A percentile compares a stretch with the other conserved stretches of the same genome.
Evolutionary conservation across 805 yeast genomes (phyloP).

Genomic region (Ascoidea tarda): DNA sequence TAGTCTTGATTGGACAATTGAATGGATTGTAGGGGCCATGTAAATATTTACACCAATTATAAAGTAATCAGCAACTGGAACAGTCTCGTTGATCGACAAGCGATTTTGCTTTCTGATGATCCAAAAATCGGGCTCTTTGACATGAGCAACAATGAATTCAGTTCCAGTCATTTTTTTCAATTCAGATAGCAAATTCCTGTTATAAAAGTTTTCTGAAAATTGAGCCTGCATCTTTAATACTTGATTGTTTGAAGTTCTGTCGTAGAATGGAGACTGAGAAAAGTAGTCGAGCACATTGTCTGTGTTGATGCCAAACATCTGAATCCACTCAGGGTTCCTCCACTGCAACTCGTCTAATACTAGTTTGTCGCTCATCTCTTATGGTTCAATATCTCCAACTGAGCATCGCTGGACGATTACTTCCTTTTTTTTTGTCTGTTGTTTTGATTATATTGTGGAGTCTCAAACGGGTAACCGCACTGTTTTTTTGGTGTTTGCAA

Average conservation of each 20-base stretch:
- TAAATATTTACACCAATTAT: slow-evolving; percentile 86
- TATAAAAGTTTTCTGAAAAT: slow-evolving; percentile 39
- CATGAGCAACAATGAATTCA: slow-evolving; percentile 65
- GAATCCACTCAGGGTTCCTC: slow-evolving; percentile 97
- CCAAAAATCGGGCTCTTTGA: slow-evolving; percentile 90
- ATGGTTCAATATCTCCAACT: too few species aligned
- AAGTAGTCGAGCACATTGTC: slow-evolving; percentile 90
- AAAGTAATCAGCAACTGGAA: slow-evolving; percentile 63
- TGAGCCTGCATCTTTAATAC: slow-evolving; percentile 92
- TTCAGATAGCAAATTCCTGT: slow-evolving; percentile 33
- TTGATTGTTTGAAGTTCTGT: slow-evolving; percentile 87
- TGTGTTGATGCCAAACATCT: slow-evolving; percentile 70
- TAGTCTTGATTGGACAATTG: slow-evolving; percentile 59
- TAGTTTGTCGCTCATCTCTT: slow-evolving; percentile 5
- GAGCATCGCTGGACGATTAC: too few species aligned
- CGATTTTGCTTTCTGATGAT: slow-evolving; percentile 73
- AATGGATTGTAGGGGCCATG: slow-evolving; percentile 71
- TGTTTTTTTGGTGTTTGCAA: neutral
- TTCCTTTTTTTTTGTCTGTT: too few species aligned
- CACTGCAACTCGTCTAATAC: slow-evolving; percentile 84
- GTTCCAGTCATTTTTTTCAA: slow-evolving; percentile 69
- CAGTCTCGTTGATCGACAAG: slow-evolving; percentile 31
- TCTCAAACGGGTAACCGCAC: too few species aligned
- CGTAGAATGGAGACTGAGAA: slow-evolving; percentile 89
- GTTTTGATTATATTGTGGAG: too few species aligned